Evolutionary conservation across 306 rosid species (phyloP), one percentile per base, ranked within the genome.

Genomic region (Prunus armeniaca): DNA sequence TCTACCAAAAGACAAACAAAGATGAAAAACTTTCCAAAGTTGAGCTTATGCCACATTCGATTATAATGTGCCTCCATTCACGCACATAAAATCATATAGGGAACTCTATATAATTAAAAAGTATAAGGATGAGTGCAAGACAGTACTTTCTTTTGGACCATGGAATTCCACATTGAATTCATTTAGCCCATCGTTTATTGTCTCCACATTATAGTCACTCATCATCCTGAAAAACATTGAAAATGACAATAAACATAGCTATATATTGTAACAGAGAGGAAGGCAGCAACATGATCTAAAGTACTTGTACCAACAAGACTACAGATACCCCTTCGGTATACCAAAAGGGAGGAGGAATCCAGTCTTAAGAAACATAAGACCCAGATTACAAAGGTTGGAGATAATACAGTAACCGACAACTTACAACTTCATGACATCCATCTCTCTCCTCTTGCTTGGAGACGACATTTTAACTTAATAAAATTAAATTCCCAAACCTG

Each of bases 361-460:
- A 18, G 49, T 60, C 25, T 58, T 58, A 25, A 58, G 11, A 58
- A 24, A 60, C 13, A 7, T 54, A 72, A 1, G 24, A 55, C 18
- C 52, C 57, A 62, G 49, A 27, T 18, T 52, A 49, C 69, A 10
- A 61, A 72, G 14, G 69, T 11, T 45, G n/a, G 19, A 62, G 49
- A 28, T 65, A 27, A 14, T 45, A 62, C 28, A 75, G 68, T 46
- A 70, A 27, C 22, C 32, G 65, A 60, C 71, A 69, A 81, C 99
- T 89, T 84, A 96, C 99, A 96, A 75, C 82, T 96, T 96, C 99
- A 93, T 93, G 72, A 96, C 99, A 88, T 96, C 99, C 97, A 96
- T 93, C 77, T 96, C 99, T 85, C 99, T 87, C 82, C 99, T 89
- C 88, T 96, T 96, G 88, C 98, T 93, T 79, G 98, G 99, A 85